Conservation (phyloP, 768 basidiomycete genomes). For the Boletus reticulatus region DNA sequence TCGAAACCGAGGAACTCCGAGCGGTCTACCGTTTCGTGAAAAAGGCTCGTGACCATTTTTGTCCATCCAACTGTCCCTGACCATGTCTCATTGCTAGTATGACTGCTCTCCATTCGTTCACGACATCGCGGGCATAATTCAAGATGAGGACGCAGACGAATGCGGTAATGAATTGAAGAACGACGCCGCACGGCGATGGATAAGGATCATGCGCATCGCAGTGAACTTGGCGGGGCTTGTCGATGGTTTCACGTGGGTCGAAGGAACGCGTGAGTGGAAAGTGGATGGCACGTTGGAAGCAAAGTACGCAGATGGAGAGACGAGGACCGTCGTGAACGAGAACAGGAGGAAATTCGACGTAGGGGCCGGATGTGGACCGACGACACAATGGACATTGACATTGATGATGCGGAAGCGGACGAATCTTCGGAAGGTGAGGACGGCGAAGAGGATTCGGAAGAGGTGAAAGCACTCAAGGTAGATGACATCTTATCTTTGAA, state of each 20-base stretch:
- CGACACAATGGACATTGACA: conserved; percentile 72
- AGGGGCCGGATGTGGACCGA: conserved; percentile 62
- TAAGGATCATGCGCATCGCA: conserved; percentile 66
- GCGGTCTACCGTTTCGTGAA: conserved; percentile 93
- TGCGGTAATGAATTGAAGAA: conserved; percentile 20
- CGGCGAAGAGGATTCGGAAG: conserved; percentile 66
- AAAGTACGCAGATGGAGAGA: conserved; percentile 66
- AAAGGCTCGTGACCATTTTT: conserved; percentile 55
- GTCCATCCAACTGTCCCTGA: conserved; percentile 2
- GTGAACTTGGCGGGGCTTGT: conserved; percentile 67
- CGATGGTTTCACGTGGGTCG: conserved; percentile 70
- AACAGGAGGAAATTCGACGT: conserved; percentile 66
- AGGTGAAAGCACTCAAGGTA: conserved; percentile 82
- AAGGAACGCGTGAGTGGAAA: conserved; percentile 57
- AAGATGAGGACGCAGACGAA: conserved; percentile 68
- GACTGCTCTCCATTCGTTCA: conserved; percentile 87
- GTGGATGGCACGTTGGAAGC: conserved; percentile 64
- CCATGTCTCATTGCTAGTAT: conserved; percentile 51
- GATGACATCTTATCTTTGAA: conserved; percentile 5
- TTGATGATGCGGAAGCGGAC: conserved; percentile 46
- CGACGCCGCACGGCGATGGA: conserved; percentile 64
- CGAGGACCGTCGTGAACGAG: conserved; percentile 63
- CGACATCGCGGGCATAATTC: conserved; percentile 85
- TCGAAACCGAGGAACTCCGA: conserved; percentile 75
- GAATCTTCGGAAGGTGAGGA: conserved; percentile 49